Evolutionary conservation across 257 asterid species (phyloP).

Genomic region (Plantago elongata): DNA sequence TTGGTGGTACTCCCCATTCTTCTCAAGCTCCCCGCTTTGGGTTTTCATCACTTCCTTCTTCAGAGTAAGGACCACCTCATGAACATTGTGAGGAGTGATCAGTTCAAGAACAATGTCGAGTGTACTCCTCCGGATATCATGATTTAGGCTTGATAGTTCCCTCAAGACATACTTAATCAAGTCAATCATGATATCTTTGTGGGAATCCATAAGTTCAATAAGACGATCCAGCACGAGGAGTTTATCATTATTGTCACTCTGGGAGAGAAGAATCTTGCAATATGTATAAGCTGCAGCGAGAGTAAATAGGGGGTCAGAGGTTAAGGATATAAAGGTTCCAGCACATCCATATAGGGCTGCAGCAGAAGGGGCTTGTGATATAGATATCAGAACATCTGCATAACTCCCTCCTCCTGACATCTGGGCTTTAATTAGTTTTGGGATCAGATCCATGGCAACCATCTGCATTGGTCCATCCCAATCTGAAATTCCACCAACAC

Average conservation of each 20-base stretch:
- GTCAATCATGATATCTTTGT: constrained; percentile 77
- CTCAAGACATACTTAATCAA: constrained; percentile 89
- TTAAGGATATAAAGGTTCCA: constrained; percentile 83
- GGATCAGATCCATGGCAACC: constrained; percentile 83
- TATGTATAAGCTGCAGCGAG: constrained; percentile 91
- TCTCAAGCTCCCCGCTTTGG: constrained; percentile 86
- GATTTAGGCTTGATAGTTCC: constrained; percentile 87
- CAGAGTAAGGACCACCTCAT: constrained; percentile 81
- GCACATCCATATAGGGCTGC: constrained; percentile 91
- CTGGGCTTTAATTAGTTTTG: constrained; percentile 85
- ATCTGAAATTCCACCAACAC: constrained; percentile 71
- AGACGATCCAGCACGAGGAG: constrained; percentile 85
- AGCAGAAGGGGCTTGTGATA: constrained; percentile 77
- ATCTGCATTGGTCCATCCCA: constrained; percentile 89
- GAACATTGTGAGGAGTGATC: constrained; percentile 76
- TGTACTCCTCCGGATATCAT: constrained; percentile 80
- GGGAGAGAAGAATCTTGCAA: constrained; percentile 86
- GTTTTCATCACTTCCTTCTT: constrained; percentile 97
- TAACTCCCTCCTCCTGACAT: constrained; percentile 86
- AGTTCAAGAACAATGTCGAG: constrained; percentile 91
- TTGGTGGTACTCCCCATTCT: constrained; percentile 89
- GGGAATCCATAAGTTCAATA: constrained; percentile 71
- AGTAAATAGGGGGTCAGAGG: constrained; percentile 88
- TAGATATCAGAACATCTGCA: constrained; percentile 72
- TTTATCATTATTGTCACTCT: constrained; percentile 88